phyloP scores from a whole-genome alignment of 352 stramenopile genomes.

The Nothophytophthora sp. region DNA sequence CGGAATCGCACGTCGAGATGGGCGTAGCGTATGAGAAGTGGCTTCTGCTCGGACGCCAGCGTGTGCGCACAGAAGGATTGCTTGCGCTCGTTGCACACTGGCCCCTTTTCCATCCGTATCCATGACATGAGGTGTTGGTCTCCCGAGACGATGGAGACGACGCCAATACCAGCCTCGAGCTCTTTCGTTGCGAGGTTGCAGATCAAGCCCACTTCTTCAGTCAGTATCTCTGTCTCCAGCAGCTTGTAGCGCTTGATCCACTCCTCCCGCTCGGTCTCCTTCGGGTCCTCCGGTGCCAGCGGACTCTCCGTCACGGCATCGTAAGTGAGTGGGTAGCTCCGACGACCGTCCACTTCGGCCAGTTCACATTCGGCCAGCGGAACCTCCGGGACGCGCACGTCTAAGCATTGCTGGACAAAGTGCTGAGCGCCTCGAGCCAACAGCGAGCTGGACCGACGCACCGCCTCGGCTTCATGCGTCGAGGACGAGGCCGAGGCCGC shows the following conservation, averaged over 20 bases:
- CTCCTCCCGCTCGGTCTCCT: slow-evolving; percentile 29
- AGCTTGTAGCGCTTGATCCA: slow-evolving; percentile 35
- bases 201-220: slow-evolving; percentile 41
- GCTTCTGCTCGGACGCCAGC: slow-evolving; percentile 20
- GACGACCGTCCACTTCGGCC: slow-evolving; percentile 37
- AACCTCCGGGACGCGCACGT: slow-evolving; percentile 41
- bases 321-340: slow-evolving; percentile 43
- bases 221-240: slow-evolving; percentile 10
- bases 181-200: slow-evolving; percentile 56
- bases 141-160: slow-evolving; percentile 28
- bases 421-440: slow-evolving; percentile 25
- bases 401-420: slow-evolving; percentile 59
- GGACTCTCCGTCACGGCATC: slow-evolving; percentile 25
- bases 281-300: slow-evolving; percentile 14
- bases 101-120: slow-evolving; percentile 4
- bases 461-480: background rate
- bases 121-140: slow-evolving; percentile 29
- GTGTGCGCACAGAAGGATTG: slow-evolving; percentile 42
- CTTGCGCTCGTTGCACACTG: slow-evolving; percentile 16
- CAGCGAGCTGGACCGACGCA: slow-evolving; percentile 11
- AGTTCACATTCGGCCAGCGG: slow-evolving; percentile 38
- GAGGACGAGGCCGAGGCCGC: slow-evolving; percentile 20
- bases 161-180: slow-evolving; percentile 33
- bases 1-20: slow-evolving; percentile 54
- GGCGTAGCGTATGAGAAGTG: slow-evolving; percentile 49